Percentiles rank a stretch among this genome's conserved stretches.
Evolutionary conservation across 352 stramenopile species (phyloP).

Genomic region (Globisporangium yorkense): DNA sequence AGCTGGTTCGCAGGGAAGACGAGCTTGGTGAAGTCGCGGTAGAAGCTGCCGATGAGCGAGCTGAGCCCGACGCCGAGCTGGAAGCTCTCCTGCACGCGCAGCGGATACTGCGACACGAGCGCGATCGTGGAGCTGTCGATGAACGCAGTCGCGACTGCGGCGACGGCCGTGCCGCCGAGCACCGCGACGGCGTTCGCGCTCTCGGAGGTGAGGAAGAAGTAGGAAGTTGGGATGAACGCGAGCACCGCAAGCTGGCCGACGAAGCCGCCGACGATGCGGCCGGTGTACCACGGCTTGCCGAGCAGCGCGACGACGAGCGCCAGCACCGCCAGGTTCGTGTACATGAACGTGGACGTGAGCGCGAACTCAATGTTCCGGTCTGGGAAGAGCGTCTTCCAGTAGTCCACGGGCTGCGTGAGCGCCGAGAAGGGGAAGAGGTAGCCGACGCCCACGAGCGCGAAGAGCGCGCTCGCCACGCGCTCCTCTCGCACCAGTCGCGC

Average conservation of each 20-base stretch:
- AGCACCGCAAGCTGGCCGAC: conserved; percentile 64
- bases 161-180: conserved; percentile 53
- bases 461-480: conserved; percentile 48
- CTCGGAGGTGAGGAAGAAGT: conserved; percentile 66
- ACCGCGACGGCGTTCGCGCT: conserved; percentile 59
- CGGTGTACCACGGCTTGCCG: conserved; percentile 57
- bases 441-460: conserved; percentile 66
- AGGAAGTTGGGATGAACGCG: conserved; percentile 70
- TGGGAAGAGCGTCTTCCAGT: conserved; percentile 82
- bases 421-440: conserved; percentile 88
- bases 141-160: conserved; percentile 70
- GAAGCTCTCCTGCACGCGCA: conserved; percentile 75
- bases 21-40: conserved; percentile 78
- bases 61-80: conserved; percentile 77
- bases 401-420: conserved; percentile 86
- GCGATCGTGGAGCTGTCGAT: conserved; percentile 81
- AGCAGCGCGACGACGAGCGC: conserved; percentile 58
- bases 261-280: conserved; percentile 77
- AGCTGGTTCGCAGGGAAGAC: conserved; percentile 57
- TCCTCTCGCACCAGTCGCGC: conserved; percentile 39
- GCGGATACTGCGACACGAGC: conserved; percentile 76
- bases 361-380: conserved; percentile 86
- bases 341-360: conserved; percentile 82
- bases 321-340: conserved; percentile 72
- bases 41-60: conserved; percentile 77